Conservation (phyloP, 306 rosid species). For the Prunus fruticosa region DNA sequence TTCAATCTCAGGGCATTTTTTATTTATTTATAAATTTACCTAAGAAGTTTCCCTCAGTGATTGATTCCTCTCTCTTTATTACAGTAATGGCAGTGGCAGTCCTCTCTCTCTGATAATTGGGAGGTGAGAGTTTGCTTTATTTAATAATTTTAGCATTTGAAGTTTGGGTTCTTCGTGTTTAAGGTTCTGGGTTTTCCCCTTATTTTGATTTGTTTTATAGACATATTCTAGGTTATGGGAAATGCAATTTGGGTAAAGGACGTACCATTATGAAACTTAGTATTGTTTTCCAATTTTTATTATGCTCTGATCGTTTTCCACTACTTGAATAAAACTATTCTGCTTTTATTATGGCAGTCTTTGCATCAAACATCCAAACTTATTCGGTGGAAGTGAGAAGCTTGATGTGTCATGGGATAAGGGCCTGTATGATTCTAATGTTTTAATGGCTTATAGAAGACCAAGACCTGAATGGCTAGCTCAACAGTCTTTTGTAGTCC, state of each 20-base stretch:
- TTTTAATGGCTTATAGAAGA: constrained; percentile 69
- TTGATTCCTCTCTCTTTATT: constrained; percentile 16
- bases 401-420: constrained; percentile 84
- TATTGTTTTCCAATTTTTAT: no score
- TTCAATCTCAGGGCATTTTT: not conserved
- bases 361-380: constrained; percentile 83
- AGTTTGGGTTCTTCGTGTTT: not conserved
- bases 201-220: not conserved
- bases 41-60: not conserved
- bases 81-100: constrained; percentile 54
- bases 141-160: not conserved
- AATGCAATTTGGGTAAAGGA: not conserved
- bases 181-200: not conserved
- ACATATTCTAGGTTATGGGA: not conserved
- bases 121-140: constrained; percentile 49
- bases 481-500: constrained; percentile 73
- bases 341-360: constrained; percentile 43
- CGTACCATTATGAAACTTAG: not conserved
- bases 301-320: not conserved
- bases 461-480: constrained; percentile 80
- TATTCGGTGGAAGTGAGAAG: constrained; percentile 95
- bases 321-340: not conserved
- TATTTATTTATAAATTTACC: not conserved
- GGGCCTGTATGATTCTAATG: constrained; percentile 77
- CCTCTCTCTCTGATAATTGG: constrained; percentile 78